Conservation (phyloP, 192 early-diverging fungal species). For the Coemansia guatemalensis region DNA sequence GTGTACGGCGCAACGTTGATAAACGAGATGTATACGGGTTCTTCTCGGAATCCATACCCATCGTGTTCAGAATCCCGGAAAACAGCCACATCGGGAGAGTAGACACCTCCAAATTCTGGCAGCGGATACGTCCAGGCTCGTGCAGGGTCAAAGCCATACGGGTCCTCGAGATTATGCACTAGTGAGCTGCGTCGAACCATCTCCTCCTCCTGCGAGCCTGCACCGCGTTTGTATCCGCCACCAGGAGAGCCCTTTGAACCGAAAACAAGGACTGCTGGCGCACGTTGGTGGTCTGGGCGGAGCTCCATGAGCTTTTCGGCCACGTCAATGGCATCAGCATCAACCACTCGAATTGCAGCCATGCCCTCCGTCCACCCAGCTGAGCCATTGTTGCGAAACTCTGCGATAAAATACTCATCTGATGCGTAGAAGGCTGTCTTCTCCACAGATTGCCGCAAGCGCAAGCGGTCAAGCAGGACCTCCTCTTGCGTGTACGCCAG, state of each 20-base stretch:
- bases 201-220: slow-evolving; percentile 51
- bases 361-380: slow-evolving; percentile 51
- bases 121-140: slow-evolving; percentile 52
- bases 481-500: slow-evolving; percentile 47
- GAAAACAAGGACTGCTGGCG: slow-evolving; percentile 48
- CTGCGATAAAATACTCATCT: slow-evolving; percentile 47
- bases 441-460: slow-evolving; percentile 37
- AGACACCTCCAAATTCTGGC: slow-evolving; percentile 54
- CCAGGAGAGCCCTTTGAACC: slow-evolving; percentile 51
- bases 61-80: slow-evolving; percentile 50
- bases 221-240: slow-evolving; percentile 53
- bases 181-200: slow-evolving; percentile 50
- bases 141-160: slow-evolving; percentile 42
- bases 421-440: slow-evolving; percentile 44
- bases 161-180: slow-evolving; percentile 52
- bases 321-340: slow-evolving; percentile 41
- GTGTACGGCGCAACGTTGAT: slow-evolving; percentile 52
- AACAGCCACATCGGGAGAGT: slow-evolving; percentile 51
- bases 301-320: slow-evolving; percentile 43
- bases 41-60: slow-evolving; percentile 52
- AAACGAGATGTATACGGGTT: slow-evolving; percentile 41
- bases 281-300: slow-evolving; percentile 39
- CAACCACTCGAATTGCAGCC: slow-evolving; percentile 45
- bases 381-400: slow-evolving; percentile 53
- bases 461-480: slow-evolving; percentile 38